phyloP scores from a whole-genome alignment of 2,329 filamentous ascomycete species.

The Penicillium sumatraense region DNA sequence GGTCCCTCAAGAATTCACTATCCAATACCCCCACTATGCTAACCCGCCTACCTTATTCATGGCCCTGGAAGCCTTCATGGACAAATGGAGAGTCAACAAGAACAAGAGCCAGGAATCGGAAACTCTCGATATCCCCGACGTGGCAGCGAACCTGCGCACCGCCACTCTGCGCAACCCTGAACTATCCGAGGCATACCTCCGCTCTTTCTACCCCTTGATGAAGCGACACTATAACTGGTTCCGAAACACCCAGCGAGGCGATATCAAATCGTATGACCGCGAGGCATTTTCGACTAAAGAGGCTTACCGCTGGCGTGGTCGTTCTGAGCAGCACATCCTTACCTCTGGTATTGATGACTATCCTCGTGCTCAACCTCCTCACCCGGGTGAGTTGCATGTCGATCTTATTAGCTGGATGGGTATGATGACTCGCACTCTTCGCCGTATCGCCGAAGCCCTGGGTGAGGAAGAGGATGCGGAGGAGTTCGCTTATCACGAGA shows the following conservation, averaged over 20 bases:
- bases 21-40: slow-evolving; percentile 95
- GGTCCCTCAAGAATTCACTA: slow-evolving; percentile 88
- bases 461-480: slow-evolving; percentile 75
- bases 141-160: slow-evolving; percentile 59
- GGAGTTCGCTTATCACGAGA: slow-evolving; percentile 72
- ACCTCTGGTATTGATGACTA: slow-evolving; percentile 97
- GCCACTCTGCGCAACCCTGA: slow-evolving; percentile 70
- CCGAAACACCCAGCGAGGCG: slow-evolving; percentile 85
- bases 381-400: slow-evolving; percentile 92
- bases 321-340: slow-evolving; percentile 82
- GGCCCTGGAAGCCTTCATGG: slow-evolving; percentile 80
- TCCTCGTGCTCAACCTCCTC: slow-evolving; percentile 87
- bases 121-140: slow-evolving; percentile 26
- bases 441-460: slow-evolving; percentile 77
- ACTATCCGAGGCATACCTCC: slow-evolving; percentile 72
- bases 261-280: slow-evolving; percentile 89
- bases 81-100: slow-evolving; percentile 66
- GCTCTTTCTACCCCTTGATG: slow-evolving; percentile 80
- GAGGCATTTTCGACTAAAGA: slow-evolving; percentile 87
- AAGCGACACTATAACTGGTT: slow-evolving; percentile 95
- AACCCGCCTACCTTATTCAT: slow-evolving; percentile 96
- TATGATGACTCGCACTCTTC: slow-evolving; percentile 88
- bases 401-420: slow-evolving; percentile 97
- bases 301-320: slow-evolving; percentile 92
- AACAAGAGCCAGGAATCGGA: slow-evolving; percentile 38